Percentiles rank a stretch among this genome's conserved stretches.
These are phyloP conservation scores for Penicillium sp. DNA, from an alignment of 2,329 filamentous ascomycete species.

Conservation along the genomic window DNA sequence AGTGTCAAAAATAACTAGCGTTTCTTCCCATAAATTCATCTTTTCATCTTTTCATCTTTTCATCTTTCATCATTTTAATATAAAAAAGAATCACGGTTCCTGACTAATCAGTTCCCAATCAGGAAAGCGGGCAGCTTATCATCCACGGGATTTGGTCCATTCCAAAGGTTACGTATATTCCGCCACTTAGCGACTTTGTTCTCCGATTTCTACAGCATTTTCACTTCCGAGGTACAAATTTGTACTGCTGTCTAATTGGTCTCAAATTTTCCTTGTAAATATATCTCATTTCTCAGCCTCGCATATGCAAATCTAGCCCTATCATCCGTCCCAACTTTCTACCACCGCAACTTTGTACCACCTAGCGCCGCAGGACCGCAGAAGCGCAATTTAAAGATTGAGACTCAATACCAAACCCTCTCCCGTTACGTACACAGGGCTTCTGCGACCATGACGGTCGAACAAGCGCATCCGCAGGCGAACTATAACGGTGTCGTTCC, in stretches of 20 bases:
- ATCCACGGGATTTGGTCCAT: neutral
- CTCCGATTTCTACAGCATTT: neutral
- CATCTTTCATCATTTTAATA: neutral
- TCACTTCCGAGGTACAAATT: neutral
- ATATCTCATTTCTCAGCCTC: neutral
- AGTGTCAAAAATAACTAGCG: slow-evolving; percentile 16
- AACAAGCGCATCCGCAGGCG: slow-evolving; percentile 3
- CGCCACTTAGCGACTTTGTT: neutral
- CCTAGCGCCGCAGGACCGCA: slow-evolving; percentile 13
- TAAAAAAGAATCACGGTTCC: neutral
- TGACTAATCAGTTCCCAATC: neutral
- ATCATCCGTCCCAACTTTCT: slow-evolving; percentile 14
- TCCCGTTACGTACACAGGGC: neutral
- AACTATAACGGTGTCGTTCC: neutral
- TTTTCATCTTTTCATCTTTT: neutral
- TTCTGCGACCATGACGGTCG: slow-evolving; percentile 20
- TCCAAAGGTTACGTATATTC: neutral
- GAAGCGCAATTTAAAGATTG: slow-evolving; percentile 5
- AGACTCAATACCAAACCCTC: neutral
- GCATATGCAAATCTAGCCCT: neutral
- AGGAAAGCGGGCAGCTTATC: neutral
- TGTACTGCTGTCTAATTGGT: neutral
- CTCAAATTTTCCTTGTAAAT: neutral
- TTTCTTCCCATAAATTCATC: slow-evolving; percentile 8
- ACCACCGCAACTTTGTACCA: neutral